Base-by-base conservation (phyloP, 768 basidiomycete species). In the Hygrophoropsis aurantiaca region DNA sequence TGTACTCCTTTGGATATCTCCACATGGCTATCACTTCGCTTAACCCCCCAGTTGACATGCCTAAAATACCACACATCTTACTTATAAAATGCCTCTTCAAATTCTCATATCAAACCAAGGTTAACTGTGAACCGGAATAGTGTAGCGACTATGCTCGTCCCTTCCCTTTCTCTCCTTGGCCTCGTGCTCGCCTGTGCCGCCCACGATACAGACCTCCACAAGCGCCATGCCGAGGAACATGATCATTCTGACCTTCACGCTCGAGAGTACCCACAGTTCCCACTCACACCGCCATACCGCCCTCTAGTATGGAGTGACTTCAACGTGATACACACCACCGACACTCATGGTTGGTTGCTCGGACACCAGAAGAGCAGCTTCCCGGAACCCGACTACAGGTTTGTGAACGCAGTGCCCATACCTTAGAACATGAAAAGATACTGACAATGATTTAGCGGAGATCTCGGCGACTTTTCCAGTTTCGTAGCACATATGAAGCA, bases 261-360 rank as follows among this genome's bases (percentile, higher is more conserved):
- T 40, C 70, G 75, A 44, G 68, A 70, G 42, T 62, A 67, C 42
- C 74, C 78, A 0, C 64, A 72, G 38, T 53, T 66, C 11, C 67
- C 68, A 11, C 62, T 84, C 25, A 68, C 80, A 1, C 73, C 73
- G 15, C 91, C 91, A 4, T 76, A 77, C 46, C 72, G 83, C 16
- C 77, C 80, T 19, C 74, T 95, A 11, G 78, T 80, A 42, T 94
- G 92, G 93, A 82, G 85, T n/a, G 90, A 94, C 58, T 75, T 94
- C 60, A 94, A 94, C 60, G 78, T 94, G 57, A 75, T 94, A 38
- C 82, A 85, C 57, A 94, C 90, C 3, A 94, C 93, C 0, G 91
- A 94, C 63, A 87, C 80, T 32, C 85, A 88, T 68, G 81, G 85
- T 21, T 86, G 85, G 85, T 70, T 94, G 3, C 74, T 92, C 30